Conservation (phyloP, 805 yeast genomes). For the Cyberlindnera xylosilytica region DNA sequence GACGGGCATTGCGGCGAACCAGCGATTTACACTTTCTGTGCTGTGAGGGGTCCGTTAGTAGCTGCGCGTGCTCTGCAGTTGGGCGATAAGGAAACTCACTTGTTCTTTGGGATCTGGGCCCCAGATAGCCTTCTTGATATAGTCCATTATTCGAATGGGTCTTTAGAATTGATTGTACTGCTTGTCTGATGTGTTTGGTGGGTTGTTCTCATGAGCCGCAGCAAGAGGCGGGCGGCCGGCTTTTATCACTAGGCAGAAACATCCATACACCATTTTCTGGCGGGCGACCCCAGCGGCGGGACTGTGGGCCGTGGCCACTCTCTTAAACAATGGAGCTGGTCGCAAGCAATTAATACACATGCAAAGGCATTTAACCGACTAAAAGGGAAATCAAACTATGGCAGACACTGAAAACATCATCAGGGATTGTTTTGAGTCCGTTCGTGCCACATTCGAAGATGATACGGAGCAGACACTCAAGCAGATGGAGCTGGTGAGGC, state of each 20-base stretch:
- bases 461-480: slow-evolving; percentile 37
- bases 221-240: no score
- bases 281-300: no score
- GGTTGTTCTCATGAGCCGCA: no score
- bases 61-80: no score
- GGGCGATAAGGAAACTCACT: slow-evolving; percentile 33
- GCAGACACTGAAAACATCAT: slow-evolving; percentile 19
- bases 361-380: no score
- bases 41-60: slow-evolving; percentile 9
- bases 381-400: slow-evolving; percentile 6
- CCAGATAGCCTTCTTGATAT: slow-evolving; percentile 81
- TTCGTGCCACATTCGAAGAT: slow-evolving; percentile 33
- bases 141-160: no score
- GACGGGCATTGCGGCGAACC: slow-evolving; percentile 80
- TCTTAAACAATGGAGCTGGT: no score
- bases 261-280: no score
- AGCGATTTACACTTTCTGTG: slow-evolving; percentile 71
- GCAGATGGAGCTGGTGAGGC: slow-evolving; percentile 48
- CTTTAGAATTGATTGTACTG: no score
- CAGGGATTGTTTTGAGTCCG: slow-evolving; percentile 29
- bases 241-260: no score
- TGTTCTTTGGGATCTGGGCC: slow-evolving; percentile 96
- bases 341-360: no score
- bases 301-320: no score
- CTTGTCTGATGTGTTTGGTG: not conserved